A percentile compares a stretch with the other conserved stretches of the same genome.
phyloP scores from a whole-genome alignment of 345 rosid species.

The Aquilaria sinensis region DNA sequence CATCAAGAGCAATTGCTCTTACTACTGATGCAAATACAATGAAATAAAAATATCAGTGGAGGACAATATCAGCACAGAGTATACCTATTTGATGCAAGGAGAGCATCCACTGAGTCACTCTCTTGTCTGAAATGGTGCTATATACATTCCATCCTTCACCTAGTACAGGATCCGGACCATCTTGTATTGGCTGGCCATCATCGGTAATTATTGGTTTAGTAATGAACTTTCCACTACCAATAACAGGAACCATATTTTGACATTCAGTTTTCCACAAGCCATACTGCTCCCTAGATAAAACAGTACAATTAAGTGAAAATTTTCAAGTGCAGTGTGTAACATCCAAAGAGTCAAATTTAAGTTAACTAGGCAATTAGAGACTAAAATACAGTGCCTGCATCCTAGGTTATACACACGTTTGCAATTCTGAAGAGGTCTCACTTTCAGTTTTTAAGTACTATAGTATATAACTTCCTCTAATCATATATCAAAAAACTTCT shows the following conservation, averaged over 20 bases:
- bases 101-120: constrained; percentile 78
- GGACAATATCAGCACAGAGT: constrained; percentile 14
- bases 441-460: no score
- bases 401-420: not conserved
- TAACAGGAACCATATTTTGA: constrained; percentile 65
- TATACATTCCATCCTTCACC: constrained; percentile 31
- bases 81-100: constrained; percentile 82
- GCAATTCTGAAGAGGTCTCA: not conserved
- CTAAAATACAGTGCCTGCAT: no score
- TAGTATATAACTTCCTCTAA: no score
- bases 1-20: no score
- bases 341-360: no score
- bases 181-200: constrained; percentile 52
- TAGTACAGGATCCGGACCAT: constrained; percentile 11
- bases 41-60: constrained; percentile 4
- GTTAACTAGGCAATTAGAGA: no score
- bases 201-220: constrained; percentile 58
- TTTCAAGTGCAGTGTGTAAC: not conserved
- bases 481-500: no score
- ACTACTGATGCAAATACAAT: not conserved
- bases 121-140: constrained; percentile 48
- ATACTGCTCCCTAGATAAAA: constrained; percentile 68
- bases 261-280: constrained; percentile 71
- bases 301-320: constrained; percentile 16
- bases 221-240: constrained; percentile 71